phyloP scores from a whole-genome alignment of 441 rosid genomes.

The Dalechampia spathulata region DNA sequence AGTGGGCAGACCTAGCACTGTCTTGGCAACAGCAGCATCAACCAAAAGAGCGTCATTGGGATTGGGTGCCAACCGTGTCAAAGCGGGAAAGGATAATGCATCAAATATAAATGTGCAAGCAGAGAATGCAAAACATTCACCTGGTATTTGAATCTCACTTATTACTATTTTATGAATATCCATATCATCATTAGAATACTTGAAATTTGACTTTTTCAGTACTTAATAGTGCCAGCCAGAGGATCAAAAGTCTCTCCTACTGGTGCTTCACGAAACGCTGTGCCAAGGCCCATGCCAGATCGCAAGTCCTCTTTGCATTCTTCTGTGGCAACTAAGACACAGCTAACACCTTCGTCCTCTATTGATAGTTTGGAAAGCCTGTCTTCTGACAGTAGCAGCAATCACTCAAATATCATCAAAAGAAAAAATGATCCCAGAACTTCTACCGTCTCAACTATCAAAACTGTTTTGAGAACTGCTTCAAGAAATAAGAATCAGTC shows the following conservation, averaged over 20 bases:
- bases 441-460: constrained; percentile 26
- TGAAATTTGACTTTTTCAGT: constrained; percentile 4
- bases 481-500: constrained; percentile 36
- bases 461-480: constrained; percentile 22
- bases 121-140: constrained; percentile 24
- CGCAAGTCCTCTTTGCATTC: constrained; percentile 39
- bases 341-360: constrained; percentile 54
- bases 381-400: constrained; percentile 41
- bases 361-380: constrained; percentile 53
- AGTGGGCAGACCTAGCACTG: constrained; percentile 26
- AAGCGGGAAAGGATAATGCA: constrained; percentile 42
- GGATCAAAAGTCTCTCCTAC: constrained; percentile 32
- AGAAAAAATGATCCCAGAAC: constrained; percentile 32
- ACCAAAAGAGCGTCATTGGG: constrained; percentile 51
- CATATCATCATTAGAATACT: constrained; percentile 4
- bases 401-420: constrained; percentile 30
- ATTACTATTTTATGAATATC: not conserved
- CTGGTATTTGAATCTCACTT: constrained; percentile 27
- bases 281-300: constrained; percentile 42
- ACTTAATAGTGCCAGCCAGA: constrained; percentile 39
- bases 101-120: constrained; percentile 26
- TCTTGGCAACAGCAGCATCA: constrained; percentile 34
- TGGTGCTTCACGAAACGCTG: constrained; percentile 30
- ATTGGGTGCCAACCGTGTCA: constrained; percentile 40
- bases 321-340: constrained; percentile 43